phyloP scores from a whole-genome alignment of 2,329 filamentous ascomycete species.

The Rhynchosporium agropyri region DNA sequence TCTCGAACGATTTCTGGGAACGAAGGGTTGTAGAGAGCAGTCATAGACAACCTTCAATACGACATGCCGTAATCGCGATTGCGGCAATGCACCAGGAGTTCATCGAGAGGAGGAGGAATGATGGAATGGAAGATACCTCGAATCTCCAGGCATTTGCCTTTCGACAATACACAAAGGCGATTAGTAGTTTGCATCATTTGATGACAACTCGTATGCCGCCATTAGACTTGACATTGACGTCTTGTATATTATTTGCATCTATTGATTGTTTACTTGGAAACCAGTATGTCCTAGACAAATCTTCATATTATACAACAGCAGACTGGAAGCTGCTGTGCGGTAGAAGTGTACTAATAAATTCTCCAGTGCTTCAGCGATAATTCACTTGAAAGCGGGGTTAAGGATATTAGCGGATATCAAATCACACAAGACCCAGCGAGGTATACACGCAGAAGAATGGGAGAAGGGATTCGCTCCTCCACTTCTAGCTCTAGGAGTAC shows the following conservation, averaged over 20 bases:
- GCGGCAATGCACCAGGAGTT: slow-evolving; percentile 39
- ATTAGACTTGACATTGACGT: slow-evolving; percentile 54
- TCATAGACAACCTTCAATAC: slow-evolving; percentile 34
- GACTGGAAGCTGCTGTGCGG: not conserved
- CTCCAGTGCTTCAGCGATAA: slow-evolving; percentile 34
- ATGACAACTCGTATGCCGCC: slow-evolving; percentile 34
- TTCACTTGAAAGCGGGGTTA: slow-evolving; percentile 38
- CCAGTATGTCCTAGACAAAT: slow-evolving; percentile 27
- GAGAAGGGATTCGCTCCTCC: slow-evolving; percentile 35
- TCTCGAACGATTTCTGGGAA: slow-evolving; percentile 38
- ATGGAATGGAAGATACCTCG: slow-evolving; percentile 43
- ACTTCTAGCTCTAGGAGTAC: slow-evolving; percentile 36
- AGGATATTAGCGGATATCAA: slow-evolving; percentile 38
- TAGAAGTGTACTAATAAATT: slow-evolving; percentile 22
- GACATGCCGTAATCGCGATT: slow-evolving; percentile 39
- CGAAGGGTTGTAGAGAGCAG: slow-evolving; percentile 33
- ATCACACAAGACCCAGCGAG: slow-evolving; percentile 20
- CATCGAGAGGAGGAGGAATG: slow-evolving; percentile 47
- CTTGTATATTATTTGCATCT: slow-evolving; percentile 65
- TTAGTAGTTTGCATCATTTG: slow-evolving; percentile 42
- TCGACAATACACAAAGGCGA: slow-evolving; percentile 60
- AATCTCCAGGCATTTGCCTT: slow-evolving; percentile 51
- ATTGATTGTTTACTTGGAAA: slow-evolving; percentile 52
- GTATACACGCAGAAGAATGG: slow-evolving; percentile 28
- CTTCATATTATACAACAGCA: not conserved